Conservation (phyloP, 805 yeast genomes). For the Ogataea sp. region DNA sequence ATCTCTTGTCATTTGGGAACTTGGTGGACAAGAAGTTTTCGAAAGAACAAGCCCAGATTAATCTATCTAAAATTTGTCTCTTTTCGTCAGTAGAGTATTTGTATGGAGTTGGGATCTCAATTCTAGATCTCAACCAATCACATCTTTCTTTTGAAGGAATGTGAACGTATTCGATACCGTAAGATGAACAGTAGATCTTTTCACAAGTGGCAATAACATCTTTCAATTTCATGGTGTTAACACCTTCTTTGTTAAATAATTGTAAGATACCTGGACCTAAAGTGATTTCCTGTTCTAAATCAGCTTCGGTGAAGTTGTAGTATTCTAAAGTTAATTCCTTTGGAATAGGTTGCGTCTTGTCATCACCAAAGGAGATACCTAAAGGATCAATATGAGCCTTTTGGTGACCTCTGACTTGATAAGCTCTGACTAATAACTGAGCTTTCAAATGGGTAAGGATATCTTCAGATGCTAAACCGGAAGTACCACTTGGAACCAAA, state of each 20-base stretch:
- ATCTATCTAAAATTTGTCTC: slow-evolving; percentile 91
- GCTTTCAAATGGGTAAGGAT: slow-evolving; percentile 87
- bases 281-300: slow-evolving; percentile 73
- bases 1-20: slow-evolving; percentile 97
- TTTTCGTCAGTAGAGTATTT: slow-evolving; percentile 81
- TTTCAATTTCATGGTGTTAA: slow-evolving; percentile 56
- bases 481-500: slow-evolving; percentile 39
- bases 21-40: slow-evolving; percentile 90
- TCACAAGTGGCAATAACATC: slow-evolving; percentile 79
- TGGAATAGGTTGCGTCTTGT: slow-evolving; percentile 45
- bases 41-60: slow-evolving; percentile 93
- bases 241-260: slow-evolving; percentile 64
- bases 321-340: slow-evolving; percentile 85
- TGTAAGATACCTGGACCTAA: slow-evolving; percentile 98
- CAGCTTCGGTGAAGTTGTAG: slow-evolving; percentile 86
- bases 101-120: slow-evolving; percentile 87
- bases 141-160: slow-evolving; percentile 92
- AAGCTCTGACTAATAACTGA: slow-evolving; percentile 94
- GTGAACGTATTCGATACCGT: slow-evolving; percentile 94
- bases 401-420: slow-evolving; percentile 97
- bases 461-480: slow-evolving; percentile 48
- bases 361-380: slow-evolving; percentile 78
- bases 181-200: slow-evolving; percentile 74
- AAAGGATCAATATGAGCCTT: slow-evolving; percentile 96
- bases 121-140: slow-evolving; percentile 97